phyloP scores from a whole-genome alignment of 352 stramenopile genomes.

The Phytopythium vexans region DNA sequence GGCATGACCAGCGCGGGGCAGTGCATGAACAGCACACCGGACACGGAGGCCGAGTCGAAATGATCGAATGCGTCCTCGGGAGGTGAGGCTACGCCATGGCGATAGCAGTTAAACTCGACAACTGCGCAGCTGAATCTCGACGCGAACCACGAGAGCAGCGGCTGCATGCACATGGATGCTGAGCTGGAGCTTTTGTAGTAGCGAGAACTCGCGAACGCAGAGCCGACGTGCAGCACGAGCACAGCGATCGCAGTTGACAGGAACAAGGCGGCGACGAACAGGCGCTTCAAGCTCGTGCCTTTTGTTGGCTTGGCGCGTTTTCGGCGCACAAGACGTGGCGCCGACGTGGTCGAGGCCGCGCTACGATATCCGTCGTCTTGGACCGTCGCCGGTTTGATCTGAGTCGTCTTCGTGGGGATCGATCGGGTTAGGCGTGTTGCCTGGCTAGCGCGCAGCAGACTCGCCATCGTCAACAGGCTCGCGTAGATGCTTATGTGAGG shows the following conservation, averaged over 20 bases:
- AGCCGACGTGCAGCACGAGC: no score
- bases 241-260: no score
- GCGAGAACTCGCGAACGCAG: background rate
- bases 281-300: no score
- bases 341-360: no score
- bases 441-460: slow-evolving; percentile 7
- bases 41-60: slow-evolving; percentile 19
- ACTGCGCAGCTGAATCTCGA: slow-evolving; percentile 31
- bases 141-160: slow-evolving; percentile 35
- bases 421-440: no score
- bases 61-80: background rate
- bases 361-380: no score
- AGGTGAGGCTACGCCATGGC: slow-evolving; percentile 8
- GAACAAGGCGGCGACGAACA: no score
- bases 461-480: slow-evolving; percentile 19
- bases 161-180: slow-evolving; percentile 18
- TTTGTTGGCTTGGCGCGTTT: no score
- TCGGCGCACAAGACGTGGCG: no score
- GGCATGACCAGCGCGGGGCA: slow-evolving; percentile 38
- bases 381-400: no score
- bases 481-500: slow-evolving; percentile 35
- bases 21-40: slow-evolving; percentile 43
- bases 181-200: slow-evolving; percentile 1
- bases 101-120: slow-evolving; percentile 34
- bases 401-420: no score